These are phyloP conservation scores for Isatis tinctoria DNA, from an alignment of 345 rosid species.

Conservation along the genomic window DNA sequence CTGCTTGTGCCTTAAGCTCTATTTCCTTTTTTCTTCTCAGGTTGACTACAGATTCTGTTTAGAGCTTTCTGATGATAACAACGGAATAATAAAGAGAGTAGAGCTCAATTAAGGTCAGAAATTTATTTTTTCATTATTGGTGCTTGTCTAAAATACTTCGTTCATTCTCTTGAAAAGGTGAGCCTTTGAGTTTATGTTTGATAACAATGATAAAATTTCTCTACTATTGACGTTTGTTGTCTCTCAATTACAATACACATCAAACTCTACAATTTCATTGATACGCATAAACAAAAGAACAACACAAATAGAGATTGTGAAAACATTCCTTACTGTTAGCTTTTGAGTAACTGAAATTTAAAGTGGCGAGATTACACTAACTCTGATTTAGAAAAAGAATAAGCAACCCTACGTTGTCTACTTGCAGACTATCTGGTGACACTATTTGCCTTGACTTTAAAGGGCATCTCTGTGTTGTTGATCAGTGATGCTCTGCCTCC, in stretches of 20 bases:
- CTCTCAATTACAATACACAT: background rate
- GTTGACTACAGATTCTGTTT: too few species aligned
- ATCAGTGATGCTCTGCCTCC: background rate
- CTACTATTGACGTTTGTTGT: background rate
- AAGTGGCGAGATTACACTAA: background rate
- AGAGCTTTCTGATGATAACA: too few species aligned
- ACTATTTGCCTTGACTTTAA: background rate
- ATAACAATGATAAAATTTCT: background rate
- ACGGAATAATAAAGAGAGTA: background rate
- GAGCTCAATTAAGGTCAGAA: background rate
- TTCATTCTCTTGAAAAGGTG: too few species aligned
- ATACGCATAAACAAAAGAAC: background rate
- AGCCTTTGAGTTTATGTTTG: background rate
- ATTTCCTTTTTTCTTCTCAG: too few species aligned
- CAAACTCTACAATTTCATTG: background rate
- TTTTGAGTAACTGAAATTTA: background rate
- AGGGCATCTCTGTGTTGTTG: background rate
- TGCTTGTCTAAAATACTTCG: too few species aligned
- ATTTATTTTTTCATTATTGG: too few species aligned
- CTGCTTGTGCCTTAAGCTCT: conserved; percentile 20
- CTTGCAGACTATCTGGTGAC: background rate
- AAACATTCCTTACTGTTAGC: background rate
- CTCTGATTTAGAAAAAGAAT: background rate
- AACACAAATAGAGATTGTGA: background rate
- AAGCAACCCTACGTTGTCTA: background rate